Percentiles rank a stretch among this genome's conserved stretches.
Conservation (phyloP, 73 alveolate species). For the Paramecium sonneborni region DNA sequence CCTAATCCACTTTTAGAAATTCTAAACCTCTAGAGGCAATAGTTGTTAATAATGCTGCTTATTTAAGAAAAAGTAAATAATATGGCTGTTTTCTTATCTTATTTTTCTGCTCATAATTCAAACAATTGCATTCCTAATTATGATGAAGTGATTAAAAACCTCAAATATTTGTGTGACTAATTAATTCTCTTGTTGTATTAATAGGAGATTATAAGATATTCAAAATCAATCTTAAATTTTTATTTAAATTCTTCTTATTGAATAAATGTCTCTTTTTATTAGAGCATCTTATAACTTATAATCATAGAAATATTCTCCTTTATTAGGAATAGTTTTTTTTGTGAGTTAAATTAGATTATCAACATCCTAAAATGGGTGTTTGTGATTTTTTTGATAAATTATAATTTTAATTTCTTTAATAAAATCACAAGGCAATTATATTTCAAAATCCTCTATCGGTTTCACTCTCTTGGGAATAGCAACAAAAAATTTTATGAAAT, state of each 20-base stretch:
- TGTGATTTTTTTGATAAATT: background rate
- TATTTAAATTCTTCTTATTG: slow-evolving; percentile 52
- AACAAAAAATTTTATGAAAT: background rate
- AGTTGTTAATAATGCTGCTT: slow-evolving; percentile 88
- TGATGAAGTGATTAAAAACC: slow-evolving; percentile 75
- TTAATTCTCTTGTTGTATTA: slow-evolving; percentile 87
- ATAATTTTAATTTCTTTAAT: background rate
- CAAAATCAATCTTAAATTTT: slow-evolving; percentile 76
- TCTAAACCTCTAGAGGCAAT: slow-evolving; percentile 94
- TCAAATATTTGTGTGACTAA: slow-evolving; percentile 88
- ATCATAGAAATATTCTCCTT: slow-evolving; percentile 54
- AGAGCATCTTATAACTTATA: slow-evolving; percentile 56
- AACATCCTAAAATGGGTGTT: background rate
- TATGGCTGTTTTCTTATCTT: slow-evolving; percentile 87
- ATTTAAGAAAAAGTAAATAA: slow-evolving; percentile 83
- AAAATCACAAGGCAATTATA: background rate
- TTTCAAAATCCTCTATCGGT: slow-evolving; percentile 49
- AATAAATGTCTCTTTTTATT: slow-evolving; percentile 35
- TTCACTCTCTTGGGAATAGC: background rate
- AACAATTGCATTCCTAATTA: slow-evolving; percentile 74
- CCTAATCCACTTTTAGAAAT: slow-evolving; percentile 95
- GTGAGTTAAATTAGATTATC: background rate
- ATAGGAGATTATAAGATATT: slow-evolving; percentile 83
- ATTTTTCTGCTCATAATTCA: slow-evolving; percentile 89
- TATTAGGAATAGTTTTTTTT: background rate